Evolutionary conservation across 148 eudicot species (phyloP), one percentile per base, ranked within the genome.

Genomic region (Simmondsia chinensis): DNA sequence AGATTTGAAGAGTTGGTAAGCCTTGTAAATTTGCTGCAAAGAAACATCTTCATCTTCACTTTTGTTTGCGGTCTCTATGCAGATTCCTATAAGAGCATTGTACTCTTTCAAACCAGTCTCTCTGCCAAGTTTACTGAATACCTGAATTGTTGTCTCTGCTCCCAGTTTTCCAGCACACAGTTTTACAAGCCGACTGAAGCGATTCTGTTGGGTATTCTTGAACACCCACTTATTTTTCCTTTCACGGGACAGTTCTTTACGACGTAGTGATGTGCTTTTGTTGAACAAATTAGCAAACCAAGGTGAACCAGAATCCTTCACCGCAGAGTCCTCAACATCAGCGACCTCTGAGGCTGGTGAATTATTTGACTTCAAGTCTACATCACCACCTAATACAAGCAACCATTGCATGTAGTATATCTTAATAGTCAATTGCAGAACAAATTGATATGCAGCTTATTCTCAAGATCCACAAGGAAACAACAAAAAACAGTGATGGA

Each of bases 31-130:
- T 56, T 79, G 72, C 38, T 69, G 44, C 32, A 73, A 7, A 46
- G 60, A 48, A 39, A 44, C 63, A 20, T 59, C 75, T 64, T 86
- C 94, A 66, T 82, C 79, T 42, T 71, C 60, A 47, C 73, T 53
- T 30, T 42, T 60, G 58, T 71, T 72, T 43, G 89, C 94, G 26
- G 41, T 64, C 57, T 62, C 60, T 56, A 93, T 49, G 68, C 89
- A 82, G 24, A 74, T 43, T 50, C 49, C 32, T 32, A 93, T 64
- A 27, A 82, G 56, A 18, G 81, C 60, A 54, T 71, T 71, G 54
- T 60, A 93, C 48, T 86, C 96, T 56, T 86, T 77, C 33, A 68
- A 53, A 57, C 89, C 81, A 11, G 86, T 68, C 58, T 74, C 83
- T 33, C 76, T 73, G n/a, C 86, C 87, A 64, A 93, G 48, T 60